Conservation (phyloP, 257 asterid genomes). For the Asclepias syriaca region DNA sequence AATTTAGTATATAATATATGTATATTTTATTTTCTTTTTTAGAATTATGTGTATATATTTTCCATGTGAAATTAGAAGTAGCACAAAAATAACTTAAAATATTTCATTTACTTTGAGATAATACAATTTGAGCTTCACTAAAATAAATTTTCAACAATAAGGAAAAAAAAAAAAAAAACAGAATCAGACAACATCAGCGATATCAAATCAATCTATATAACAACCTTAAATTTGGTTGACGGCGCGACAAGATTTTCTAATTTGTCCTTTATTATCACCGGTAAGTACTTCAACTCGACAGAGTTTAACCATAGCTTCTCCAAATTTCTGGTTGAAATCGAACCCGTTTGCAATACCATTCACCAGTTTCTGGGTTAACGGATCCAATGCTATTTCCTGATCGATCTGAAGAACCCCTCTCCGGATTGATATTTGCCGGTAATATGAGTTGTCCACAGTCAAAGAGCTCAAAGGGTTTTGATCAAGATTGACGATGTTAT, state of each 20-base stretch:
- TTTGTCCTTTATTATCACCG: background rate
- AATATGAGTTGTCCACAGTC: slow-evolving; percentile 41
- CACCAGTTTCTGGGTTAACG: background rate
- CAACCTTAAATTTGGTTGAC: background rate
- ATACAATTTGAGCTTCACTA: too few species aligned
- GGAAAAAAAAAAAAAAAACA: too few species aligned
- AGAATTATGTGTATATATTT: too few species aligned
- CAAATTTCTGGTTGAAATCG: background rate
- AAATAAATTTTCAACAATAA: too few species aligned
- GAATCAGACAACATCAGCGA: background rate
- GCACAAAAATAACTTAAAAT: too few species aligned
- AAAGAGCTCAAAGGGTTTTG: slow-evolving; percentile 34
- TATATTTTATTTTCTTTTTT: too few species aligned
- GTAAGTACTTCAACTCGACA: slow-evolving; percentile 2
- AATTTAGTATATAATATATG: too few species aligned
- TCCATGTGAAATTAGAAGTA: too few species aligned
- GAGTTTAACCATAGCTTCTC: slow-evolving; percentile 7
- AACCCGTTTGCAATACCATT: background rate
- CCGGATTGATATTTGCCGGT: slow-evolving; percentile 26
- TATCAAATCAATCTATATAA: background rate
- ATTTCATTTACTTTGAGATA: too few species aligned
- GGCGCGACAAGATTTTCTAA: background rate
- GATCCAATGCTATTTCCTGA: slow-evolving; percentile 40
- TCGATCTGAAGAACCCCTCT: slow-evolving; percentile 52
- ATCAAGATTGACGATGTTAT: slow-evolving; percentile 41